These are phyloP conservation scores for Bertia moriformis DNA, from an alignment of 2,329 filamentous ascomycete genomes.

Conservation along the genomic window DNA sequence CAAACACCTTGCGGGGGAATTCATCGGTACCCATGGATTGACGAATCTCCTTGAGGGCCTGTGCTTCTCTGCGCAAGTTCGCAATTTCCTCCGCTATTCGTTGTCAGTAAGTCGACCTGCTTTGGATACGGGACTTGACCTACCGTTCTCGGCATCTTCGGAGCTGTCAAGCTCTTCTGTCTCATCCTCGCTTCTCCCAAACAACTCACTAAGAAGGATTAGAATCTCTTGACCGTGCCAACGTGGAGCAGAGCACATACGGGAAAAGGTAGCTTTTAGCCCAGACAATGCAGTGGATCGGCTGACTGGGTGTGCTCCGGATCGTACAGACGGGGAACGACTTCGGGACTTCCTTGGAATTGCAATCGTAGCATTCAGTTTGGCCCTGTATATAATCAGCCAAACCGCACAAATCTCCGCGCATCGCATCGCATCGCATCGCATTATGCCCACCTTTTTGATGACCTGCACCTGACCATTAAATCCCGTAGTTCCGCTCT, in stretches of 20 bases:
- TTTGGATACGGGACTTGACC: no score
- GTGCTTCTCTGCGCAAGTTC: slow-evolving; percentile 49
- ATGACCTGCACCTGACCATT: slow-evolving; percentile 66
- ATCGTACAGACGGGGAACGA: slow-evolving; percentile 64
- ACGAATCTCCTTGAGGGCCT: slow-evolving; percentile 52
- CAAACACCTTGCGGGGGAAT: slow-evolving; percentile 49
- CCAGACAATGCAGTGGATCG: slow-evolving; percentile 69
- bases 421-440: no score
- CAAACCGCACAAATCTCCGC: no score
- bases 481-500: slow-evolving; percentile 64
- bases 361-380: slow-evolving; percentile 65
- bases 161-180: slow-evolving; percentile 40
- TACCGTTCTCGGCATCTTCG: slow-evolving; percentile 50
- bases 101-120: no score
- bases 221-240: neutral
- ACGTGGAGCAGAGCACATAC: slow-evolving; percentile 13
- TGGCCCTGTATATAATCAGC: slow-evolving; percentile 13
- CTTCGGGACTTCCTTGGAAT: slow-evolving; percentile 52
- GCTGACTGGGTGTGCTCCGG: slow-evolving; percentile 57
- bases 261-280: slow-evolving; percentile 62
- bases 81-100: slow-evolving; percentile 43
- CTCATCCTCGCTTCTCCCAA: slow-evolving; percentile 55
- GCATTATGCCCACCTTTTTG: slow-evolving; percentile 28
- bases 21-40: slow-evolving; percentile 49
- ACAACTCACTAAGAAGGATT: slow-evolving; percentile 33